These are phyloP conservation scores for Septoria petroselini DNA, from an alignment of 2,329 filamentous ascomycete genomes.

Conservation along the genomic window DNA sequence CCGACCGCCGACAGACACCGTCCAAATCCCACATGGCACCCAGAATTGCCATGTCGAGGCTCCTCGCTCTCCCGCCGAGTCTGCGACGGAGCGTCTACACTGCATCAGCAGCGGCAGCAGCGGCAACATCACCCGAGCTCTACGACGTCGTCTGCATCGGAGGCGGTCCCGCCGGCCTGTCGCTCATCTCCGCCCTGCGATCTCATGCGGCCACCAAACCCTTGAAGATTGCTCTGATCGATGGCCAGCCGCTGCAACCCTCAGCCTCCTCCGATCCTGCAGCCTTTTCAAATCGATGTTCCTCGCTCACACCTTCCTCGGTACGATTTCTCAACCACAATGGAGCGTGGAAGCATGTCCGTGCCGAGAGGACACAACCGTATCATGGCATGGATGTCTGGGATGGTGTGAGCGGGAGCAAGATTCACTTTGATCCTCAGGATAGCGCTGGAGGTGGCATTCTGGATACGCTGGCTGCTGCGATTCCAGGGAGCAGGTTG, in stretches of 20 bases:
- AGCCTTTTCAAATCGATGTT: constrained; percentile 89
- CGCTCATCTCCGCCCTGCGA: constrained; percentile 38
- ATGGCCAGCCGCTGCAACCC: constrained; percentile 78
- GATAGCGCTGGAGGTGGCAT: constrained; percentile 26
- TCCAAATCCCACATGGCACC: too few species aligned
- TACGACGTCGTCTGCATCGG: constrained; percentile 49
- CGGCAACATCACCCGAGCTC: constrained; percentile 57
- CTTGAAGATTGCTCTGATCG: constrained; percentile 82
- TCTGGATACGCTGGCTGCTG: constrained; percentile 30
- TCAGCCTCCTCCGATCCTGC: constrained; percentile 63
- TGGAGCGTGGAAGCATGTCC: constrained; percentile 79
- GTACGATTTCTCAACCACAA: constrained; percentile 75
- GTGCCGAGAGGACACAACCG: constrained; percentile 69
- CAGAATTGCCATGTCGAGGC: constrained; percentile 15
- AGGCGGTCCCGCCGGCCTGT: constrained; percentile 28
- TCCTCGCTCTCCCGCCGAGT: constrained; percentile 32
- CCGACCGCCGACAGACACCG: too few species aligned
- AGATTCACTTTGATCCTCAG: constrained; percentile 68
- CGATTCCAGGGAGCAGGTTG: constrained; percentile 33
- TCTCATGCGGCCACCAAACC: constrained; percentile 53
- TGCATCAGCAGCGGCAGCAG: constrained; percentile 16
- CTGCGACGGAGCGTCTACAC: constrained; percentile 32
- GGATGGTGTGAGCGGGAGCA: constrained; percentile 85
- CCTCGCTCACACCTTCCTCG: constrained; percentile 85
- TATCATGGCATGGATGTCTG: constrained; percentile 98